Base-by-base conservation (phyloP, 176 grass and related monocot species). In the Areca catechu region DNA sequence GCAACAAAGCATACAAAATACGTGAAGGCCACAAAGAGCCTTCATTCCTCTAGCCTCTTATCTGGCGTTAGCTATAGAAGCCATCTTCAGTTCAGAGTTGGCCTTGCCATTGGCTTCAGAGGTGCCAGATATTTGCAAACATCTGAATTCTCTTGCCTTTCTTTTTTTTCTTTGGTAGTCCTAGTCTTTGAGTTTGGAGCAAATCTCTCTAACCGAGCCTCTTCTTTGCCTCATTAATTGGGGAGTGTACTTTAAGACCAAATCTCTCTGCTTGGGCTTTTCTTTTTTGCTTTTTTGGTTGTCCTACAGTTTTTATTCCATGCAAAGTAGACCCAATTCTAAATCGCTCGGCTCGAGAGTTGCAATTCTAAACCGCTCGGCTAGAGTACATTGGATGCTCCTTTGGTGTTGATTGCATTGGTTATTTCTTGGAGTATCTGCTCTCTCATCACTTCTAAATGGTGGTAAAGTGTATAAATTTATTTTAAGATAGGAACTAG, bases 201-300 rank as follows among this genome's bases (percentile, higher is more conserved):
- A 78, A 99, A 99, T 80, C 81, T 86, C 71, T 92, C 88, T 23
- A 83, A 37, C 23, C 94, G 83, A 54, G 88, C 84, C 54, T 99
- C 75, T 99, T 99, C 82, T 93, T 99, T 57, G 72, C 70, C 15
- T 71, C 79, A 71, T 86, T 70, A 68, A 53, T 61, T 63, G 68
- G 54, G 30, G 69, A 49, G 30, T 64, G 29, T 19, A 60, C 9
- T 22, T 79, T 67, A 65, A 86, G 54, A 6, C 84, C 84, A 89
- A 99, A 99, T 79, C 94, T 98, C 76, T 98, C 94, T 68, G 81
- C 94, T 21, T 88, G 78, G 3, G 81, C 83, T 58, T 98, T 98
- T 66, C 72, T 98, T 73, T 98, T 98, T 53, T 86, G 84, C 19
- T 93, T 84, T 23, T 93, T 84, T 48, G 55, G 22, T 63, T 83